Base-by-base conservation (phyloP, 768 basidiomycete species). In the Sarcomyxa edulis region DNA sequence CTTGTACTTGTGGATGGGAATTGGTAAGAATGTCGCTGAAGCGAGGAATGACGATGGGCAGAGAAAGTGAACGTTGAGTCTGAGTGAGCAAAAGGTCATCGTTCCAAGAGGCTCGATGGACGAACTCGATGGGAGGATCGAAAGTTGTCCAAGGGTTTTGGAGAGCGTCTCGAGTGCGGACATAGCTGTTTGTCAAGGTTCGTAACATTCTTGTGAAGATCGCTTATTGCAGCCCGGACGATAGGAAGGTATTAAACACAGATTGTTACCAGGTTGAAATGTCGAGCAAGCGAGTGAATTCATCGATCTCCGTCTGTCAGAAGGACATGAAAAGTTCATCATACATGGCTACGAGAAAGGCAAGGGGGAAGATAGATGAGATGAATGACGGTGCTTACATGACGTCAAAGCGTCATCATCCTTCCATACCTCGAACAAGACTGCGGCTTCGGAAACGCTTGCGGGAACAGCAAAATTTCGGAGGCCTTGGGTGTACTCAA, bases 31-130 rank as follows among this genome's bases (percentile, higher is more conserved):
- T 92, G 4, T 82, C 87, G 14, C 94, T 96, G 18, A 99, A 65
- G n/a, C 86, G 81, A 6, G 96, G 96, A 38, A 99, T 94, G 58
- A 98, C 91, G 35, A 97, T 89, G 6, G 95, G 95, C 3, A 99
- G 71, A 0, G 95, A 98, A 14, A 92, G 69, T 0, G 96, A 96
- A 11, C 98, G 75, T 59, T 99, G 96, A n/a, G n/a, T 26, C 81
- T 78, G 2, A 94, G 96, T 7, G 96, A 92, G 56, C 94, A 95
- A 61, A 94, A 98, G 1, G 96, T 95, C 94, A 98, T 98, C 74
- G 92, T 88, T 16, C 96, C 96, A 43, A 99, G 66, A 5, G 98
- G 64, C 56, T 99, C 96, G 44, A 98, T 97, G 72, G 39, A 88
- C 81, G 38, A 80, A 81, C 4, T 66, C 80, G 49, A 93, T 80